phyloP scores from a whole-genome alignment of 305 asterid genomes.

The Fraxinus sp. region DNA sequence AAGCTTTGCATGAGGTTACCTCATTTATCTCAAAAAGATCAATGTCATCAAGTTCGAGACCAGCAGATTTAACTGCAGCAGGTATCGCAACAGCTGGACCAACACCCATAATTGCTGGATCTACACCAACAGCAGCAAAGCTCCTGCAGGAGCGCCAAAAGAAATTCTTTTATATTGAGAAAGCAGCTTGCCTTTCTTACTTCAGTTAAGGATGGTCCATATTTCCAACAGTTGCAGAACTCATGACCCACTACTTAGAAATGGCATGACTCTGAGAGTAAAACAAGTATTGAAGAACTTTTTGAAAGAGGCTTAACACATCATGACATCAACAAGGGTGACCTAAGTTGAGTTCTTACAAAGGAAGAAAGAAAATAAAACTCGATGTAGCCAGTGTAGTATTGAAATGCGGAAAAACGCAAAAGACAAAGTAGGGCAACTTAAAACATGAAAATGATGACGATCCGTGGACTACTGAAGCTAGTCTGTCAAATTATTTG shows the following conservation, averaged over 20 bases:
- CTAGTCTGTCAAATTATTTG: slow-evolving; percentile 4
- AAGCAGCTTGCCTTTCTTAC: background rate
- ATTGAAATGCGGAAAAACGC: background rate
- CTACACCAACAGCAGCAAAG: slow-evolving; percentile 88
- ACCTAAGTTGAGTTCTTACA: background rate
- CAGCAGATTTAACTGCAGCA: slow-evolving; percentile 91
- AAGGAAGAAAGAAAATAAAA: background rate
- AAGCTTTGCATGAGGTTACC: slow-evolving; percentile 33
- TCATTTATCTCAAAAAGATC: slow-evolving; percentile 94
- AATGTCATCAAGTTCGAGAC: slow-evolving; percentile 75
- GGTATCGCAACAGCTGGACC: slow-evolving; percentile 98
- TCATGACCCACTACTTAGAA: background rate
- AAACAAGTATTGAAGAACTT: background rate
- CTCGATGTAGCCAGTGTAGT: background rate
- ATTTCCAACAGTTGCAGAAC: slow-evolving; percentile 5
- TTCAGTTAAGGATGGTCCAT: background rate
- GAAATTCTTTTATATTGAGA: background rate
- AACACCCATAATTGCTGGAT: slow-evolving; percentile 88
- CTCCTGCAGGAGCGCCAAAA: slow-evolving; percentile 48
- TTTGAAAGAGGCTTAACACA: background rate
- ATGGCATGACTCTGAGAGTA: background rate
- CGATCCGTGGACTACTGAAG: background rate
- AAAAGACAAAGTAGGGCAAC: background rate
- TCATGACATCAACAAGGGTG: background rate
- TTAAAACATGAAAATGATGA: background rate